Base-by-base conservation (phyloP, 495 filamentous ascomycete species). In the Amniculicola lignicola region DNA sequence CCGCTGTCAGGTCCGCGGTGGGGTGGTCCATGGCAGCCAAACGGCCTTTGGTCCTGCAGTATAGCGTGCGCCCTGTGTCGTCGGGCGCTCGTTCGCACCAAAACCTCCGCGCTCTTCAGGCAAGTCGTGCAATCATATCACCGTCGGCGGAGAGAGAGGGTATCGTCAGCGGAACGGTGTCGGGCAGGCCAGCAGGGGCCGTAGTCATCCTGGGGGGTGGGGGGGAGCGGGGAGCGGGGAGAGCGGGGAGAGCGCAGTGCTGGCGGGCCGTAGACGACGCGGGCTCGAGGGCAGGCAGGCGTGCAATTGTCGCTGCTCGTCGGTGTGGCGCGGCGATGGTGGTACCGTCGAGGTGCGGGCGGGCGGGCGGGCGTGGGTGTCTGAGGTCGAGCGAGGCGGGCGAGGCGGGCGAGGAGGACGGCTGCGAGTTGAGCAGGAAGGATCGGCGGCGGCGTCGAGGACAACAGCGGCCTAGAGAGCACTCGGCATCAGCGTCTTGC, bases 111-210 rank as follows among this genome's bases (percentile, higher is more conserved):
- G 40, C 14, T 25, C 5, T 22, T 51, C 37, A 63, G 25, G 14
- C 48, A 15, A 16, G 33, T 37, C 27, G 48, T 57, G 50, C 49
- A 22, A 54, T 45, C 60, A 63, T 63, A 35, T 55, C 49, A 63
- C 10, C n/a, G 42, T 9, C n/a, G 29, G 29, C 9, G n/a, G 37
- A 9, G 37, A 10, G 11, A 18, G 7, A 18, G 9, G 16, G 37
- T 9, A 9, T 40, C 37, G 16, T 43, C 46, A 58, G 54, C 21
- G 12, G 45, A 14, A 21, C 21, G 22, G 25, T 22, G 36, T 43
- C 25, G 15, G 24, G 37, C 22, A 24, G 14, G 37, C 36, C 6
- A 22, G 45, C 46, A 46, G 45, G 23, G 21, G 46, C 38, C 29
- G 45, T 51, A 51, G 28, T n/a, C 54, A 50, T 58, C 21, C 45